Evolutionary conservation across 768 basidiomycete species (phyloP).

Genomic region (button mushroom (Agaricus bisporus)): DNA sequence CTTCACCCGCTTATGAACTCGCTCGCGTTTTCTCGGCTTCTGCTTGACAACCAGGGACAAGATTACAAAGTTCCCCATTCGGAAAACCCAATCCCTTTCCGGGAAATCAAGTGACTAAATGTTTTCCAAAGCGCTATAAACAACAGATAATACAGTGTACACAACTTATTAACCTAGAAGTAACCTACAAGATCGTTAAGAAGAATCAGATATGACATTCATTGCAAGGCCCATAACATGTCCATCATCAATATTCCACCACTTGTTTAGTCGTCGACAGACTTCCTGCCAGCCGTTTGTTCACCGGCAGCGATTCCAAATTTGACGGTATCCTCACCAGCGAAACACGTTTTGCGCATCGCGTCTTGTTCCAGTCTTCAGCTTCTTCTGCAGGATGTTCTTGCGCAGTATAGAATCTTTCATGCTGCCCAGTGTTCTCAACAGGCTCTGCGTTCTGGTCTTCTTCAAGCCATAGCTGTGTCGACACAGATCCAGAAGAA

Average conservation of each 20-base stretch:
- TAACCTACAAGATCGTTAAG: constrained; percentile 6
- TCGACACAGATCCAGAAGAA: constrained; percentile 26
- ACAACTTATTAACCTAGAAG: constrained; percentile 5
- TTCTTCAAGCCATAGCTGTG: constrained; percentile 18
- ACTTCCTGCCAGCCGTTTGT: constrained; percentile 5
- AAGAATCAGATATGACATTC: not conserved
- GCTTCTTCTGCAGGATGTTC: constrained; percentile 62
- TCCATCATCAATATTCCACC: not conserved
- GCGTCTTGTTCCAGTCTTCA: constrained; percentile 86
- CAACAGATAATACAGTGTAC: not conserved
- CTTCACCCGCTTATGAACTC: not conserved
- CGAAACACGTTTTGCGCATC: constrained; percentile 80
- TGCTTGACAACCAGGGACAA: not conserved
- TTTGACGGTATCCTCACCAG: constrained; percentile 66
- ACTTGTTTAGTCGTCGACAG: not conserved
- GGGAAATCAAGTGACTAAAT: not conserved
- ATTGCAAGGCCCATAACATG: not conserved
- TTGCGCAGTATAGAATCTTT: constrained; percentile 38
- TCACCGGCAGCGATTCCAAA: constrained; percentile 19
- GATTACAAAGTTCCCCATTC: not conserved
- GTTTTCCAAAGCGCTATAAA: not conserved
- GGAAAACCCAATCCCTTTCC: not conserved
- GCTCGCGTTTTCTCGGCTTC: not conserved
- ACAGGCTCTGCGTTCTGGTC: constrained; percentile 3
- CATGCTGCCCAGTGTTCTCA: constrained; percentile 22